Percentiles rank a stretch among this genome's conserved stretches.
These are phyloP conservation scores for Ogataea pilisensis DNA, from an alignment of 805 yeast species.

Conservation along the genomic window DNA sequence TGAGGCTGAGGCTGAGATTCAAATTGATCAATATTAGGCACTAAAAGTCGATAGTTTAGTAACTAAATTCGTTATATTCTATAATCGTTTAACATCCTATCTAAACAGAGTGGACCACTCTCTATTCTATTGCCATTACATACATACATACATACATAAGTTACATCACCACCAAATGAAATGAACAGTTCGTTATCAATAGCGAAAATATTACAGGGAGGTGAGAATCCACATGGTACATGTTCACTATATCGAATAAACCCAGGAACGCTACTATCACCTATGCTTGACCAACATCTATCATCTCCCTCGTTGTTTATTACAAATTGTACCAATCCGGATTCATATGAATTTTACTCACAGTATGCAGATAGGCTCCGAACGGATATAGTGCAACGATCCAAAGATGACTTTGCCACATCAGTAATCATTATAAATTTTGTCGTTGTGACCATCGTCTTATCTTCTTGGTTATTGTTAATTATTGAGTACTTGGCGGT, in stretches of 20 bases:
- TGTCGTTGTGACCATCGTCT: slow-evolving; percentile 51
- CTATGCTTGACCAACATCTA: not conserved
- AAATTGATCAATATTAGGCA: too few relatives aligned
- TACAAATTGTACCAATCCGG: slow-evolving; percentile 37
- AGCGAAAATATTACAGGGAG: not conserved
- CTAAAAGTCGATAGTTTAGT: too few relatives aligned
- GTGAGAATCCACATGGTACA: not conserved
- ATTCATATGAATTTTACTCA: not conserved
- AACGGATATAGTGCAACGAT: not conserved
- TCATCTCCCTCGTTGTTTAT: slow-evolving; percentile 41
- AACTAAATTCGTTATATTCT: too few relatives aligned
- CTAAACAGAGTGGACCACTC: too few relatives aligned
- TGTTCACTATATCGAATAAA: slow-evolving; percentile 7
- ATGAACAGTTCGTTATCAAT: not conserved
- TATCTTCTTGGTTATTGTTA: slow-evolving; percentile 68
- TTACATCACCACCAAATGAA: too few relatives aligned
- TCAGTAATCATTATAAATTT: slow-evolving; percentile 44
- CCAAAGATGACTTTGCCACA: slow-evolving; percentile 33
- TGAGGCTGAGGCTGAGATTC: too few relatives aligned
- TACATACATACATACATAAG: too few relatives aligned
- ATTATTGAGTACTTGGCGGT: slow-evolving; percentile 51
- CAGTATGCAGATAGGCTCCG: not conserved
- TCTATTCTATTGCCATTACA: not conserved
- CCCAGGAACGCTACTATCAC: slow-evolving; percentile 7
- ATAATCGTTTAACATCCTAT: too few relatives aligned